Percentiles rank a stretch among this genome's conserved stretches.
Evolutionary conservation across 2,329 filamentous ascomycete genomes (phyloP).

Genomic region (Paracamarosporium sp.): DNA sequence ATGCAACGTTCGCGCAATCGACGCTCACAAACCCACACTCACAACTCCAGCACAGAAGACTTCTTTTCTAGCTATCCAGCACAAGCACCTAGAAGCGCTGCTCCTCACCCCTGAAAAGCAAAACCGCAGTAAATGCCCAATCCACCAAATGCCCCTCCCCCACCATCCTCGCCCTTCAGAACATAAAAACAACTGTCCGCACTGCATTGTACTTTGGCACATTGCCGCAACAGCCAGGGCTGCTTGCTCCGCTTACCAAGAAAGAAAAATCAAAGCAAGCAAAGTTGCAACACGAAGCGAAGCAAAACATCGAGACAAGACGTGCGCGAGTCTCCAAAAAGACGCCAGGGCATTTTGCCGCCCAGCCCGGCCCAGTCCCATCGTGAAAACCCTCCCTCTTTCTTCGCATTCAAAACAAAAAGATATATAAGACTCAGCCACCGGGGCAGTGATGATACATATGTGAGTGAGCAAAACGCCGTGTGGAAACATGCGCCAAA

Average conservation of each 20-base stretch:
- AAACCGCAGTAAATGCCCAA: no score
- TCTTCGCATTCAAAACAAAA: neutral
- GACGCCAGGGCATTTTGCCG: neutral
- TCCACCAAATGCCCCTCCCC: no score
- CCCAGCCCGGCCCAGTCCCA: neutral
- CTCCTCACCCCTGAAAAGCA: no score
- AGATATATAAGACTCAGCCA: conserved; percentile 11
- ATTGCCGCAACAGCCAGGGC: no score
- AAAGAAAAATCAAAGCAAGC: neutral
- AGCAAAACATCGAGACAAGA: neutral
- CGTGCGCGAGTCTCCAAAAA: neutral
- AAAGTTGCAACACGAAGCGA: neutral
- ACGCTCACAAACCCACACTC: no score
- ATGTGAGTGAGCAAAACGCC: neutral
- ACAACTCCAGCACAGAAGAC: no score
- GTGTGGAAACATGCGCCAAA: conserved; percentile 2
- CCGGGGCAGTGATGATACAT: conserved; percentile 15
- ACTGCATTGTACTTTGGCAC: no score
- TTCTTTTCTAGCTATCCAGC: no score
- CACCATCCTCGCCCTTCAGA: no score
- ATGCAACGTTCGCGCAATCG: no score
- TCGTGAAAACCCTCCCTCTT: neutral
- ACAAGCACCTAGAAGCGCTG: no score
- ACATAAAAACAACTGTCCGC: no score
- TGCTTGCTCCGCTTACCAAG: neutral